Evolutionary conservation across 257 asterid genomes (phyloP).

Genomic region (Nicotiana tomentosiformis): DNA sequence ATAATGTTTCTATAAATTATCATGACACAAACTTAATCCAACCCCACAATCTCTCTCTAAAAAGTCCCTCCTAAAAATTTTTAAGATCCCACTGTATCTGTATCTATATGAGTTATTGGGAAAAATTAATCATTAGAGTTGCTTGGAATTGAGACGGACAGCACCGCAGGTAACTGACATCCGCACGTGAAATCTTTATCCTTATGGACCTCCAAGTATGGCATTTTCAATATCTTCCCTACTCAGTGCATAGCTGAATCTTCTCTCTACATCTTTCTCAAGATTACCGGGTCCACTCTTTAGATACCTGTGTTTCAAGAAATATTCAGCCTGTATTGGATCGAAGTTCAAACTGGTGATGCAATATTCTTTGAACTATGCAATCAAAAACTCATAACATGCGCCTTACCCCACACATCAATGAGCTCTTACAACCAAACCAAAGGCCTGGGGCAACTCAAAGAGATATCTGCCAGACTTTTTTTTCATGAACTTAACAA

Average conservation of each 20-base stretch:
- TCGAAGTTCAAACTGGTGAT: neutral
- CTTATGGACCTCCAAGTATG: conserved; percentile 91
- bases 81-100: neutral
- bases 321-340: conserved; percentile 9
- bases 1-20: neutral
- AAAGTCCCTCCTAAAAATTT: neutral
- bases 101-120: neutral
- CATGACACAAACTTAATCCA: neutral
- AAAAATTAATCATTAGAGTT: neutral
- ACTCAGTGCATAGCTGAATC: conserved; percentile 92
- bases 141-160: neutral
- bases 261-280: conserved; percentile 85
- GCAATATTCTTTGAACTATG: neutral
- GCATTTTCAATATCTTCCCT: conserved; percentile 98
- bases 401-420: too few relatives aligned
- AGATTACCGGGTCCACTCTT: conserved; percentile 79
- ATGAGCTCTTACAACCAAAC: too few relatives aligned
- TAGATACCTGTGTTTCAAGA: conserved; percentile 60
- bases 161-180: neutral
- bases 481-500: too few relatives aligned
- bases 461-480: too few relatives aligned
- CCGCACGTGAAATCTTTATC: neutral
- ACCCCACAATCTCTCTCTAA: neutral
- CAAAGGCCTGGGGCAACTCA: too few relatives aligned
- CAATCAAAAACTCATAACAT: neutral